Conservation (phyloP, 1,284 basidiomycete genomes). For the Apiotrichum laibachii region DNA sequence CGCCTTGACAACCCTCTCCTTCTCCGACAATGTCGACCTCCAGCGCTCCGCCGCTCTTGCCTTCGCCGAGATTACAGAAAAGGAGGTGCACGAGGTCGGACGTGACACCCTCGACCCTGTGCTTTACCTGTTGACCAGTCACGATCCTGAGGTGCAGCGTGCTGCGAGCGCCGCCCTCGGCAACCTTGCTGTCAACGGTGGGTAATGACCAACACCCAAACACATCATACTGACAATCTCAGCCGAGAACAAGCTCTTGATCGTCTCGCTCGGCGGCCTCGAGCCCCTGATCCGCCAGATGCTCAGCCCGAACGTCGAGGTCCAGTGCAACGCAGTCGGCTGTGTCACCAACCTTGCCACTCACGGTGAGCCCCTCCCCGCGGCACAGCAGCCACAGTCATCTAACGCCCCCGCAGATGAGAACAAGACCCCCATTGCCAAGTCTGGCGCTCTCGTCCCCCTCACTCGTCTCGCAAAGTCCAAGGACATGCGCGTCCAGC, state of each 20-base stretch:
- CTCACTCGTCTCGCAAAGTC: constrained; percentile 93
- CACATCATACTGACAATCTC: constrained; percentile 18
- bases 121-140: constrained; percentile 92
- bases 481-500: constrained; percentile 98
- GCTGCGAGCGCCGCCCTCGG: constrained; percentile 98
- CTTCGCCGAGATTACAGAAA: constrained; percentile 99
- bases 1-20: constrained; percentile 93
- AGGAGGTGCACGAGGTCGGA: constrained; percentile 95
- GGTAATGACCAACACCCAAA: constrained; percentile 48
- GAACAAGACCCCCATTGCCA: constrained; percentile 99
- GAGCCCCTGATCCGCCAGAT: constrained; percentile 98
- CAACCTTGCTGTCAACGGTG: constrained; percentile 97
- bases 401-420: constrained; percentile 62
- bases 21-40: constrained; percentile 98
- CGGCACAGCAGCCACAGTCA: not conserved
- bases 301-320: constrained; percentile 98
- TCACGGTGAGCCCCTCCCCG: constrained; percentile 66
- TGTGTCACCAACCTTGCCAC: constrained; percentile 99
- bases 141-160: constrained; percentile 98
- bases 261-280: constrained; percentile 95
- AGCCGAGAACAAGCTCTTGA: constrained; percentile 99
- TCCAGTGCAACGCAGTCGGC: constrained; percentile 99
- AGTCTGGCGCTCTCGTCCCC: constrained; percentile 95
- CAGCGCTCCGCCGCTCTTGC: constrained; percentile 97
- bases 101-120: constrained; percentile 98